Percentiles rank a stretch among this genome's conserved stretches.
Conservation (phyloP, 1,284 basidiomycete species). For the Salmacisia buchloeana region DNA sequence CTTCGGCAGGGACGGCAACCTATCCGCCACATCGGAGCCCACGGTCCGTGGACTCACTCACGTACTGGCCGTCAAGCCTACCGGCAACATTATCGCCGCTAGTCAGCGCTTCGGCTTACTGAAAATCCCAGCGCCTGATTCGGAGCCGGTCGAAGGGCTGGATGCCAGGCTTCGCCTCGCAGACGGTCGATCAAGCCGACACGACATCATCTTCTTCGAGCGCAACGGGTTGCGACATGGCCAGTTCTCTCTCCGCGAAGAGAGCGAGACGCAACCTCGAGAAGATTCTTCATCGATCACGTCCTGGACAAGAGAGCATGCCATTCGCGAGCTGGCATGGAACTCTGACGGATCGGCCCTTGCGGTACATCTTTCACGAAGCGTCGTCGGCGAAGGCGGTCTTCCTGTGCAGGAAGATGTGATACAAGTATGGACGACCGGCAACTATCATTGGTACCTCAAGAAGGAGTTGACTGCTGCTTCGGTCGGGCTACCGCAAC, state of each 20-base stretch:
- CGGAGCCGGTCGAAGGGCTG: constrained; percentile 58
- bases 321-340: constrained; percentile 74
- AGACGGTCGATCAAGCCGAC: constrained; percentile 55
- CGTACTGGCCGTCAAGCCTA: constrained; percentile 76
- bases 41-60: constrained; percentile 75
- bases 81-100: constrained; percentile 73
- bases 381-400: not conserved
- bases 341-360: constrained; percentile 81
- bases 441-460: constrained; percentile 86
- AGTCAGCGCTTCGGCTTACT: constrained; percentile 69
- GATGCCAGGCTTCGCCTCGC: constrained; percentile 53
- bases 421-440: constrained; percentile 86
- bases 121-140: constrained; percentile 43
- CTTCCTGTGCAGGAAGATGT: constrained; percentile 8
- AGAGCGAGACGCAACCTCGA: constrained; percentile 46
- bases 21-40: constrained; percentile 77
- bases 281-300: constrained; percentile 9
- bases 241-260: constrained; percentile 70
- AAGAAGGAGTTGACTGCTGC: constrained; percentile 36
- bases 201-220: constrained; percentile 92
- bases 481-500: not conserved
- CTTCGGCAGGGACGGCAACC: constrained; percentile 60
- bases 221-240: constrained; percentile 87
- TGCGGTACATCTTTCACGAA: constrained; percentile 68
- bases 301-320: constrained; percentile 51